Percentiles rank a stretch among this genome's conserved stretches.
Conservation (phyloP, 345 rosid genomes). For the Moringa oleifera region DNA sequence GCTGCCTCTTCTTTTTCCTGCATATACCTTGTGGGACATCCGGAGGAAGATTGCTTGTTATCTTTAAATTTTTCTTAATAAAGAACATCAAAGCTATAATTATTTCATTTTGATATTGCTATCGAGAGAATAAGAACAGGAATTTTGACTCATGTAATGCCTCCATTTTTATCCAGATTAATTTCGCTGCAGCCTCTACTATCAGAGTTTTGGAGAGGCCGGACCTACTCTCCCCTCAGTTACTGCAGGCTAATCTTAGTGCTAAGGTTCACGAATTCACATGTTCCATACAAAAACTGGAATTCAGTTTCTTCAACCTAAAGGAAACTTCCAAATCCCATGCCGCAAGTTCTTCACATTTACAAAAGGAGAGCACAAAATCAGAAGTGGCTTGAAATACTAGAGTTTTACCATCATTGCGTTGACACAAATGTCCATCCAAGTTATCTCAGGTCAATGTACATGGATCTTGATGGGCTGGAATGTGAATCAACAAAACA, state of each 20-base stretch:
- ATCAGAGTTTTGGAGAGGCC: conserved; percentile 22
- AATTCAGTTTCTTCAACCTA: conserved; percentile 1
- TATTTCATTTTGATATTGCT: background rate
- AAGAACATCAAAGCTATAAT: no score
- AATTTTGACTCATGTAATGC: background rate
- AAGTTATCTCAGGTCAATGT: background rate
- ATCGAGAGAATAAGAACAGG: background rate
- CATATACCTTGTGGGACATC: no score
- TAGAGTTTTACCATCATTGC: no score
- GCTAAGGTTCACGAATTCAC: conserved; percentile 21
- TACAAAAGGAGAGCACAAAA: background rate
- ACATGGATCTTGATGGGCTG: background rate
- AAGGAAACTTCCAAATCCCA: conserved; percentile 1
- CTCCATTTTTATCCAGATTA: conserved; percentile 19
- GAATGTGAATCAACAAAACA: background rate
- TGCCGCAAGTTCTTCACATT: conserved; percentile 2
- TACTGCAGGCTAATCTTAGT: conserved; percentile 18
- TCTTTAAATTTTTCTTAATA: no score
- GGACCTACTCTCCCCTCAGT: conserved; percentile 20
- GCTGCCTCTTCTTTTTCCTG: no score
- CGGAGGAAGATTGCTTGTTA: no score
- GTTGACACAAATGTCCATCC: background rate
- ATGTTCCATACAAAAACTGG: conserved; percentile 12
- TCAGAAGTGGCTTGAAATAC: no score
- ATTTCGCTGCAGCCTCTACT: conserved; percentile 21